These are phyloP conservation scores for Graphilbum fragrans DNA, from an alignment of 2,329 filamentous ascomycete genomes.

Conservation along the genomic window DNA sequence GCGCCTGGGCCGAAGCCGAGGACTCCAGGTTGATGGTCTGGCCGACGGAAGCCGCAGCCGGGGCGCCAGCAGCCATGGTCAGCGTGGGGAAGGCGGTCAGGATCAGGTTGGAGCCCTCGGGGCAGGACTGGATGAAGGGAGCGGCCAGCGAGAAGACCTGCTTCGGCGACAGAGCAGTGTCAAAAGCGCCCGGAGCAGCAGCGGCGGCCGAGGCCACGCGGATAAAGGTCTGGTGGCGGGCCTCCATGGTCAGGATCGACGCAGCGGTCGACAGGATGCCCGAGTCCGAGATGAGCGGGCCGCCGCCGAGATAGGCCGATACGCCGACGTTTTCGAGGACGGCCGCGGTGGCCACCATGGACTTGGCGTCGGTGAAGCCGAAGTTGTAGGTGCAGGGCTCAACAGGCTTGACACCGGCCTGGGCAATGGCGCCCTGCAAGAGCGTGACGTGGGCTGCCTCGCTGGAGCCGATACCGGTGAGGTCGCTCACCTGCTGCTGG, in stretches of 20 bases:
- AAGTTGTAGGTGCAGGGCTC: slow-evolving; percentile 63
- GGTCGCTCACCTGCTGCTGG: slow-evolving; percentile 40
- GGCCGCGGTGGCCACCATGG: slow-evolving; percentile 58
- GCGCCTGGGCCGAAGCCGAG: slow-evolving; percentile 35
- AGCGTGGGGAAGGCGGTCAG: slow-evolving; percentile 51
- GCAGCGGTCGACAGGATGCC: slow-evolving; percentile 54
- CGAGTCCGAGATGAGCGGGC: slow-evolving; percentile 47
- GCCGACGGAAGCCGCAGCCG: slow-evolving; percentile 27
- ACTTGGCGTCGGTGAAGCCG: slow-evolving; percentile 48
- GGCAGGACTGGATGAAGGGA: slow-evolving; percentile 61
- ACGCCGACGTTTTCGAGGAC: slow-evolving; percentile 63
- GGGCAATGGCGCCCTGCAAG: slow-evolving; percentile 47
- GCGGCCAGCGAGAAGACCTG: slow-evolving; percentile 64
- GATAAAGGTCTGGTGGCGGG: slow-evolving; percentile 63
- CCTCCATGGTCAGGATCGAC: slow-evolving; percentile 61
- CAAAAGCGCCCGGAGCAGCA: slow-evolving; percentile 57
- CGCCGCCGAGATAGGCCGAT: slow-evolving; percentile 62
- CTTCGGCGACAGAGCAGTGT: slow-evolving; percentile 54
- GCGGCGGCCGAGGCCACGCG: slow-evolving; percentile 44
- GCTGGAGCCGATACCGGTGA: slow-evolving; percentile 48
- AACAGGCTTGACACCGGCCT: slow-evolving; percentile 52
- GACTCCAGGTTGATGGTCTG: slow-evolving; percentile 35
- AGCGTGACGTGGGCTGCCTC: slow-evolving; percentile 51
- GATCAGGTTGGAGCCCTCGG: slow-evolving; percentile 49
- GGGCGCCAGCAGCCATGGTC: slow-evolving; percentile 33